Evolutionary conservation across 805 yeast genomes (phyloP).

Genomic region (Myxozyma udenii): DNA sequence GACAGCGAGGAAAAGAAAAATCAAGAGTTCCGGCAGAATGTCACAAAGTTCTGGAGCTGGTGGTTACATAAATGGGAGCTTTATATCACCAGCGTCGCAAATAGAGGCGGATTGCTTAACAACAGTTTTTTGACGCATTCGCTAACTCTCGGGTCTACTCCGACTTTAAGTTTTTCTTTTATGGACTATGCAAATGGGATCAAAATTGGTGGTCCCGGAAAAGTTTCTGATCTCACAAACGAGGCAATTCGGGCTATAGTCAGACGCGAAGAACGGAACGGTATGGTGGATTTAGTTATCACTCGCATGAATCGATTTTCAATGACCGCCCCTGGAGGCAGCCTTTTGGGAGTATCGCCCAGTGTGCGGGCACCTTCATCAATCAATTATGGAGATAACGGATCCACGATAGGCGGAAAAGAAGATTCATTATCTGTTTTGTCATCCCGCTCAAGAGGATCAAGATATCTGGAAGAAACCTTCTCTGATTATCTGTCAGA

Average conservation of each 20-base stretch:
- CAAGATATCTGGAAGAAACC: slow-evolving; percentile 16
- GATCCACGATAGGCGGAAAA: slow-evolving; percentile 2
- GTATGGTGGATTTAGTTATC: slow-evolving; percentile 26
- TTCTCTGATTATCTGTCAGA: slow-evolving; percentile 11
- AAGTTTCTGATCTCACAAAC: slow-evolving; percentile 17
- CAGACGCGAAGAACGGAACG: slow-evolving; percentile 24
- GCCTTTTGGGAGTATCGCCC: background rate
- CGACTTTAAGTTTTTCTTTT: slow-evolving; percentile 26
- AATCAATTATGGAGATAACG: background rate
- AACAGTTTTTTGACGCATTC: slow-evolving; percentile 18
- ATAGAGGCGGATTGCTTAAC: slow-evolving; percentile 23
- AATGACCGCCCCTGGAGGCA: slow-evolving; percentile 22
- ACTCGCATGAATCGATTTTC: slow-evolving; percentile 22
- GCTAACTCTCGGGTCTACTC: slow-evolving; percentile 19
- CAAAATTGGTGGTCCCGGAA: slow-evolving; percentile 16
- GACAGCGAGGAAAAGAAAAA: background rate
- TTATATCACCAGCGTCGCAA: slow-evolving; percentile 16
- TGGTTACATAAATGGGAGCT: slow-evolving; percentile 31
- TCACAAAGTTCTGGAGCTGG: slow-evolving; percentile 28
- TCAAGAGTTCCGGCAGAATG: slow-evolving; percentile 8
- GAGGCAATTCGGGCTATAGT: slow-evolving; percentile 26
- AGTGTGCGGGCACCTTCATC: background rate
- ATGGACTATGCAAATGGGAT: slow-evolving; percentile 27
- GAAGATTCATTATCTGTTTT: slow-evolving; percentile 22
- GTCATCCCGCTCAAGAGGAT: slow-evolving; percentile 23